Conservation (phyloP, 495 filamentous ascomycete species). For the Thermothielavioides terrestris region DNA sequence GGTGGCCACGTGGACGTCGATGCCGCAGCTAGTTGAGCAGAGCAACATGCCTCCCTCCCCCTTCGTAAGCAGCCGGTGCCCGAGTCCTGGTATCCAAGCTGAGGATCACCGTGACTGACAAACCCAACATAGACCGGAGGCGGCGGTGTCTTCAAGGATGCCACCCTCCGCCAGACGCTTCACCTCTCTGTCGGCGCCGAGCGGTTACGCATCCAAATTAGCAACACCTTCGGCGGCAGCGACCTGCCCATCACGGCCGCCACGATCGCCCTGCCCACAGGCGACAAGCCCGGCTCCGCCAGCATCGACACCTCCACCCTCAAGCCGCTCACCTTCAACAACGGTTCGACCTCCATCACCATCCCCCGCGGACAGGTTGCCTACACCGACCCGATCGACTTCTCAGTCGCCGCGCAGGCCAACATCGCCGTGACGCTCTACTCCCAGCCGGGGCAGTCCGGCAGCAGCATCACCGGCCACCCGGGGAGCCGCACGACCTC, state of each 20-base stretch:
- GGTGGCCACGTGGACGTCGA: constrained; percentile 58
- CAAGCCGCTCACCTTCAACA: constrained; percentile 49
- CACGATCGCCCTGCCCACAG: constrained; percentile 46
- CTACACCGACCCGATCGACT: constrained; percentile 56
- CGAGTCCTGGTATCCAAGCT: neutral
- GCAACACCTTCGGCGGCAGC: constrained; percentile 57
- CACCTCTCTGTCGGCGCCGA: constrained; percentile 48
- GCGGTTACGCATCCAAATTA: constrained; percentile 54
- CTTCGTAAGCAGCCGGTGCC: constrained; percentile 40
- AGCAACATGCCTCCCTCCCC: constrained; percentile 52
- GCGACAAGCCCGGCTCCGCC: constrained; percentile 42
- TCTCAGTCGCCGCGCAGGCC: constrained; percentile 38
- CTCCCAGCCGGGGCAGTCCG: constrained; percentile 46
- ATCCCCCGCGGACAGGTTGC: constrained; percentile 51
- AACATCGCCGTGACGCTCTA: constrained; percentile 54
- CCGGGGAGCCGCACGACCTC: constrained; percentile 60
- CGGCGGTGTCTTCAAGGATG: constrained; percentile 37
- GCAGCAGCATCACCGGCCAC: constrained; percentile 53
- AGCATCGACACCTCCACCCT: constrained; percentile 44
- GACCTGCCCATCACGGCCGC: constrained; percentile 53
- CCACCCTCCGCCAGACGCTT: constrained; percentile 60
- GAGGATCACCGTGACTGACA: neutral
- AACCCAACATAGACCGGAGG: neutral
- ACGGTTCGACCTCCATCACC: constrained; percentile 37
- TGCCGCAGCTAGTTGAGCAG: constrained; percentile 58